Percentiles rank a stretch among this genome's conserved stretches.
Conservation (phyloP, 2,329 filamentous ascomycete genomes). For the Camillea tinctor region DNA sequence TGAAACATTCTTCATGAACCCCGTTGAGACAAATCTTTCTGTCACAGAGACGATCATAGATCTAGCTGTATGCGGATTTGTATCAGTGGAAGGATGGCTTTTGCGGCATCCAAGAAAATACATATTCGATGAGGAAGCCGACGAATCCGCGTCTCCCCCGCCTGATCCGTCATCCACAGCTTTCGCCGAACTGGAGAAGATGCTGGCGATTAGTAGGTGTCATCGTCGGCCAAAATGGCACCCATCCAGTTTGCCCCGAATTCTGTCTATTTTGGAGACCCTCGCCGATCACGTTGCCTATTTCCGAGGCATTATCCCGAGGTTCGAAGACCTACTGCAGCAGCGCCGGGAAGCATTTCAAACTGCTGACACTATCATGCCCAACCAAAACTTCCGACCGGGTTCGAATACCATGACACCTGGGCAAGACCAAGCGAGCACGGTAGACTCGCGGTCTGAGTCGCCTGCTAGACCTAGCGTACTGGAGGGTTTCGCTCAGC, state of each 20-base stretch:
- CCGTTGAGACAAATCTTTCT: constrained; percentile 85
- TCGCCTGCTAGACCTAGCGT: constrained; percentile 55
- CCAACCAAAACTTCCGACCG: constrained; percentile 33
- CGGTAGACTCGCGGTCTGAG: constrained; percentile 45
- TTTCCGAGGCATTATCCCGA: constrained; percentile 64
- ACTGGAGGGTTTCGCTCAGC: constrained; percentile 61
- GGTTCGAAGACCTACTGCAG: constrained; percentile 71
- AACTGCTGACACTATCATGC: constrained; percentile 51
- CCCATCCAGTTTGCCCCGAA: constrained; percentile 47
- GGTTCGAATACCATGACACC: constrained; percentile 26
- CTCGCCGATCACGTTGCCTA: constrained; percentile 61
- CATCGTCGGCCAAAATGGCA: constrained; percentile 54
- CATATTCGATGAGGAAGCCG: constrained; percentile 50
- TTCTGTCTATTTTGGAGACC: constrained; percentile 57
- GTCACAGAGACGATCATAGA: constrained; percentile 82
- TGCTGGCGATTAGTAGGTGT: constrained; percentile 50
- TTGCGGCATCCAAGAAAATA: constrained; percentile 69
- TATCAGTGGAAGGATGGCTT: constrained; percentile 88
- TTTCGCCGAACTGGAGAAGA: constrained; percentile 41
- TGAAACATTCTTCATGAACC: constrained; percentile 81
- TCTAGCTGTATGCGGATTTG: constrained; percentile 79
- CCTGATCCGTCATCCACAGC: constrained; percentile 20
- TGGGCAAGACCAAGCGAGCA: constrained; percentile 40
- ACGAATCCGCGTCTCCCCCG: constrained; percentile 18
- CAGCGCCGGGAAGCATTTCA: constrained; percentile 64